Conservation (phyloP, 208 protist genomes). For the Blechomonas ayalai region DNA sequence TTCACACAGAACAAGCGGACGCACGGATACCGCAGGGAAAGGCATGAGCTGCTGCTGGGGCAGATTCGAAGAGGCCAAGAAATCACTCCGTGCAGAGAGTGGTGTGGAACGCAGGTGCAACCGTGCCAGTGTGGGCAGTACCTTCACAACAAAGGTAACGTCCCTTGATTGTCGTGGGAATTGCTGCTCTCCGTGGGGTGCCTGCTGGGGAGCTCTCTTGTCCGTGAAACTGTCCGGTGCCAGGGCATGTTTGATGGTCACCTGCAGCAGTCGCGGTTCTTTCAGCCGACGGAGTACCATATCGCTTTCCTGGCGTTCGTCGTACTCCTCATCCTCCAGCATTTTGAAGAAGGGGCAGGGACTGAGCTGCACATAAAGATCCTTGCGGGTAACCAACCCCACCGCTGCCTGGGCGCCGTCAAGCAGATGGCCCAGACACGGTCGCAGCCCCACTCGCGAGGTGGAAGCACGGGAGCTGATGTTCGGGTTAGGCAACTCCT, state of each 20-base stretch:
- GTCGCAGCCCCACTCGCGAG: conserved; percentile 41
- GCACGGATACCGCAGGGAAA: conserved; percentile 7
- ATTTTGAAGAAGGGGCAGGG: conserved; percentile 71
- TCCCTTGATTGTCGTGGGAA: no score
- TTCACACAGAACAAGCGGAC: conserved; percentile 74
- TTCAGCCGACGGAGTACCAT: conserved; percentile 45
- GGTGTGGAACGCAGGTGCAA: conserved; percentile 47
- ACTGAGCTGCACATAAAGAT: conserved; percentile 54
- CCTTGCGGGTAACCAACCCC: conserved; percentile 27
- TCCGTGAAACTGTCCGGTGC: conserved; percentile 48
- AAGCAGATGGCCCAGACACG: conserved; percentile 51
- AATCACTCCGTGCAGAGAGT: no score
- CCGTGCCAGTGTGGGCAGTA: conserved; percentile 69
- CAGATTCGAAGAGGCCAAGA: no score
- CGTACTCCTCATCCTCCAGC: conserved; percentile 68
- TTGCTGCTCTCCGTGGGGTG: neutral
- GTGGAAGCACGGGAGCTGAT: conserved; percentile 3
- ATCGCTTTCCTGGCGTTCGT: conserved; percentile 72
- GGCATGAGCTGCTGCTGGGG: neutral
- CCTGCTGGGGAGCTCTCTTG: conserved; percentile 4
- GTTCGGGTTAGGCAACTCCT: conserved; percentile 65
- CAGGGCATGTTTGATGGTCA: conserved; percentile 53
- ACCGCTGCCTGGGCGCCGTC: conserved; percentile 29
- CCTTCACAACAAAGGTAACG: conserved; percentile 49
- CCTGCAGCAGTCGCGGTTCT: conserved; percentile 55